Base-by-base conservation (phyloP, 331 rosid species). In the Quercus phellos region DNA sequence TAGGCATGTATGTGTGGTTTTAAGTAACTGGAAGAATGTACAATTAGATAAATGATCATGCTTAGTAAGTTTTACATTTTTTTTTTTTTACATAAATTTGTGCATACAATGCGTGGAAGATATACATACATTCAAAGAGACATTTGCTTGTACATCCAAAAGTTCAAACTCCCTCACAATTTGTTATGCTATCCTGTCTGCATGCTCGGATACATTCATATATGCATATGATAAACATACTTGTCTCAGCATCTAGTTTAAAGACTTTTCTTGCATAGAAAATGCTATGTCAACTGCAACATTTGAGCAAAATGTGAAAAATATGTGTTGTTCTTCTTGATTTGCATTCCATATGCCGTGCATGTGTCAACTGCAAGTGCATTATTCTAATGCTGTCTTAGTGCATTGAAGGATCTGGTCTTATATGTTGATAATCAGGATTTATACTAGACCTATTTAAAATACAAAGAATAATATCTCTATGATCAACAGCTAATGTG, bases 341-440 rank as follows among this genome's bases (percentile, higher is more conserved):
- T 79, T 80, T 75, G 82, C 80, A 73, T 74, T 80, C 60, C 75
- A 59, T 50, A 70, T 74, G 77, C 72, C 72, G 51, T 81, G 84
- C 85, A 84, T 77, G 86, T 79, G 92, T 86, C 87, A 72, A 77
- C 66, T 75, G 75, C 85, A 78, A 72, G 81, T 68, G 53, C 55
- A 74, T 84, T 87, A 78, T 90, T 83, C 89, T 82, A 82, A 70
- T 84, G 75, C 83, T 35, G 42, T 46, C 53, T 30, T 55, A 35
- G 11, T 70, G 77, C 53, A 38, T 46, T 42, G 32, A 77, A 61
- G 79, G 79, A 72, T 77, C 78, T 51, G 63, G 70, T 56, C 74
- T 38, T 38, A 71, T 75, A 67, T 68, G 79, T 53, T 51, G 58
- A 75, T 69, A 6, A 38, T 74, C 54, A 80, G 75, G 54, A 56